A percentile compares a stretch with the other conserved stretches of the same genome.
These are phyloP conservation scores for Bruguiera hainesii DNA, from an alignment of 441 rosid species.

Conservation along the genomic window DNA sequence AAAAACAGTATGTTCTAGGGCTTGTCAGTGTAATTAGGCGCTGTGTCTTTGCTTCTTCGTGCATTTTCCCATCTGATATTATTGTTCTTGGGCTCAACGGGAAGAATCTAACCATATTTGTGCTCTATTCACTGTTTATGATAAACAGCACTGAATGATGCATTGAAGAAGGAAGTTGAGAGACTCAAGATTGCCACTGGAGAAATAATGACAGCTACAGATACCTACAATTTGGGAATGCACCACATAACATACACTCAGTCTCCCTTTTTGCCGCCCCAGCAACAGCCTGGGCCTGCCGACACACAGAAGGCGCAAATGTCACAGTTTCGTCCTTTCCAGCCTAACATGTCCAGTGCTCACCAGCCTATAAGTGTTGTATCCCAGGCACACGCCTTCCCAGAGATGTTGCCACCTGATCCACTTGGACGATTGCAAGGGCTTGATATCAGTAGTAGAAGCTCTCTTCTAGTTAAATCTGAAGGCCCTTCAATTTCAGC, in stretches of 20 bases:
- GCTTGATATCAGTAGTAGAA: conserved; percentile 69
- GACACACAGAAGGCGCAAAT: conserved; percentile 11
- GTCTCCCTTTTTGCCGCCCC: conserved; percentile 38
- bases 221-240: conserved; percentile 53
- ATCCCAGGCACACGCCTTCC: conserved; percentile 42
- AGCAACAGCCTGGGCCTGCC: conserved; percentile 36
- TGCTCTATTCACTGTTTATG: background rate
- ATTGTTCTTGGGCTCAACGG: too few relatives aligned
- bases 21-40: background rate
- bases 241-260: conserved; percentile 45
- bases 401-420: conserved; percentile 66
- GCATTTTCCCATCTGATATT: too few relatives aligned
- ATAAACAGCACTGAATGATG: conserved; percentile 63
- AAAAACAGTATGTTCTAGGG: background rate
- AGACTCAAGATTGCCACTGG: conserved; percentile 79
- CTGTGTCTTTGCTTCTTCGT: background rate
- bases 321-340: conserved; percentile 61
- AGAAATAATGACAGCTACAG: conserved; percentile 44
- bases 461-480: conserved; percentile 57
- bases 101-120: too few relatives aligned
- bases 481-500: conserved; percentile 70
- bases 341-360: conserved; percentile 35
- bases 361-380: conserved; percentile 39
- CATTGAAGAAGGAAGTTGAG: conserved; percentile 76
- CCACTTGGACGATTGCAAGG: conserved; percentile 74